Evolutionary conservation across 202 grass and related monocot species (phyloP).

Genomic region (Brachypodium distachyon): DNA sequence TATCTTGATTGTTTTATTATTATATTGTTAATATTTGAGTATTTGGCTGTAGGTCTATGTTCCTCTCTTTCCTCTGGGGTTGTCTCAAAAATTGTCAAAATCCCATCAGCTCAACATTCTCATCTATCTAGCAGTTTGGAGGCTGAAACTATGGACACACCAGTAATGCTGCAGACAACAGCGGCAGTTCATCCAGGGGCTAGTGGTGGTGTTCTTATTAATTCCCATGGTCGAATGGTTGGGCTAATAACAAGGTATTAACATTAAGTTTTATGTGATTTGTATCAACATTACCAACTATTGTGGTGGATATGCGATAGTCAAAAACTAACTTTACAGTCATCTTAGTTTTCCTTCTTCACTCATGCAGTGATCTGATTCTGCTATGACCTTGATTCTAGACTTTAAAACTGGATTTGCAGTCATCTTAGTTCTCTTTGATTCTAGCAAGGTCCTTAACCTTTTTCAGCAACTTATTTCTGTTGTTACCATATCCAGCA

Average conservation of each 20-base stretch:
- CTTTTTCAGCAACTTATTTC: neutral
- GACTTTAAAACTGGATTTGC: neutral
- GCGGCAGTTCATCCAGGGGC: constrained; percentile 87
- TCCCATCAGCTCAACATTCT: constrained; percentile 25
- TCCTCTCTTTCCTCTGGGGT: constrained; percentile 75
- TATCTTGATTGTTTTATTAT: neutral
- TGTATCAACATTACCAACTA: neutral
- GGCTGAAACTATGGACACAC: constrained; percentile 26
- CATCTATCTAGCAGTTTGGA: constrained; percentile 15
- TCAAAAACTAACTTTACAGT: neutral
- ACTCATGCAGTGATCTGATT: neutral
- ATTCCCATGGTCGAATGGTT: constrained; percentile 75
- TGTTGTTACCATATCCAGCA: constrained; percentile 41
- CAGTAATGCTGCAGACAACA: constrained; percentile 95
- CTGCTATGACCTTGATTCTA: neutral
- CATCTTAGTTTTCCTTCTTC: neutral
- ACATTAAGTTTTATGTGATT: neutral
- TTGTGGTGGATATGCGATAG: neutral
- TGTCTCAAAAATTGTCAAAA: constrained; percentile 69
- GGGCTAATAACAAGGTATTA: constrained; percentile 82
- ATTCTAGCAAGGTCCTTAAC: neutral
- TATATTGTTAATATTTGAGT: neutral
- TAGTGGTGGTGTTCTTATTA: constrained; percentile 74
- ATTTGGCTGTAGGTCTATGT: constrained; percentile 41
- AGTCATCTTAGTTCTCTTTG: neutral